A percentile compares a stretch with the other conserved stretches of the same genome.
Conservation (phyloP, 768 basidiomycete species). For the Lactifluus hygrophoroides region DNA sequence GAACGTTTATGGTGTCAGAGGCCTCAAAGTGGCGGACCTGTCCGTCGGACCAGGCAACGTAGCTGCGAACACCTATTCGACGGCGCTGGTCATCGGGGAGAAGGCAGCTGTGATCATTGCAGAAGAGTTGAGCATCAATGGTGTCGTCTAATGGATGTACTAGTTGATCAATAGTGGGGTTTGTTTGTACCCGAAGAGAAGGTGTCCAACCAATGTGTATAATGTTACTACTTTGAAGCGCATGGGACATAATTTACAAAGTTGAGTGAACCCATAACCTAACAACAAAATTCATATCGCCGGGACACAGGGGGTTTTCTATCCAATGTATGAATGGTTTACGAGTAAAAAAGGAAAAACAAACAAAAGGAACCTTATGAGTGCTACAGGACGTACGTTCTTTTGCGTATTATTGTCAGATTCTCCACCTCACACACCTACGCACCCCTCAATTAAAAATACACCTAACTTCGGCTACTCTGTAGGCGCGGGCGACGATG, state of each 20-base stretch:
- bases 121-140: conserved; percentile 38
- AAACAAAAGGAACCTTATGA: not conserved
- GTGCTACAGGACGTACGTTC: not conserved
- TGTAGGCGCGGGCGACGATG: not conserved
- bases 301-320: not conserved
- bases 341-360: not conserved
- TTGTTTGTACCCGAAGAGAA: no score
- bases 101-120: conserved; percentile 55
- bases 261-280: not conserved
- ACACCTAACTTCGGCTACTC: not conserved
- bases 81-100: conserved; percentile 43
- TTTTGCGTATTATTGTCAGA: not conserved
- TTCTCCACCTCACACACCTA: not conserved
- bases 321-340: not conserved
- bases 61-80: conserved; percentile 37
- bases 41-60: conserved; percentile 36
- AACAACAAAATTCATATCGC: not conserved
- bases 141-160: conserved; percentile 27
- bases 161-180: no score
- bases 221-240: not conserved
- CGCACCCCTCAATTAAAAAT: not conserved
- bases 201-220: not conserved
- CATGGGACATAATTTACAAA: not conserved
- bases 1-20: conserved; percentile 51
- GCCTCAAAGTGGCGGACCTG: conserved; percentile 47